These are phyloP conservation scores for Fusarium napiforme DNA, from an alignment of 2,329 filamentous ascomycete genomes.

Conservation along the genomic window DNA sequence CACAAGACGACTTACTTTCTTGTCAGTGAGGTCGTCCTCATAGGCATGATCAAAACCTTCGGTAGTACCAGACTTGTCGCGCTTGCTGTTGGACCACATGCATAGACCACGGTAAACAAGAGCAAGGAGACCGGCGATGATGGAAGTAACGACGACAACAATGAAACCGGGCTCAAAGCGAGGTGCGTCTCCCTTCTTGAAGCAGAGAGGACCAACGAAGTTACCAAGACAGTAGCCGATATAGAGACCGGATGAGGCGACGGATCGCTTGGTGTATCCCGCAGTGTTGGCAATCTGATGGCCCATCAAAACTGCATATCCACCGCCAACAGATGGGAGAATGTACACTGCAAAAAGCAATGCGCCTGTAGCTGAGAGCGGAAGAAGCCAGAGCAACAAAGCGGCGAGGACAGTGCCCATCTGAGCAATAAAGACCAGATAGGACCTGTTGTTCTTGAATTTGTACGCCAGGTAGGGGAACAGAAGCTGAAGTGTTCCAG, in stretches of 20 bases:
- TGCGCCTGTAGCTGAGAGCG: conserved; percentile 47
- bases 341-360: conserved; percentile 62
- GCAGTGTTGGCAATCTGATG: conserved; percentile 60
- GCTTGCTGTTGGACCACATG: conserved; percentile 55
- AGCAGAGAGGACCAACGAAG: conserved; percentile 57
- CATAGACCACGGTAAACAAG: conserved; percentile 58
- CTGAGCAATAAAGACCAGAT: conserved; percentile 54
- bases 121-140: conserved; percentile 48
- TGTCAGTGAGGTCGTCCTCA: conserved; percentile 63
- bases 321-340: conserved; percentile 55
- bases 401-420: conserved; percentile 52
- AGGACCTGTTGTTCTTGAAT: conserved; percentile 49
- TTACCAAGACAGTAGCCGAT: conserved; percentile 63
- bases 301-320: conserved; percentile 59
- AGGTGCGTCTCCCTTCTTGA: conserved; percentile 54
- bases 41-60: conserved; percentile 64
- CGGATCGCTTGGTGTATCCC: conserved; percentile 62
- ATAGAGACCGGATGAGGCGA: conserved; percentile 60
- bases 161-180: conserved; percentile 54
- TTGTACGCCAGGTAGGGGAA: conserved; percentile 55
- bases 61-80: conserved; percentile 55
- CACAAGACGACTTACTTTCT: conserved; percentile 32
- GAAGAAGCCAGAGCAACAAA: conserved; percentile 33
- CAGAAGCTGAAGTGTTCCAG: conserved; percentile 52
- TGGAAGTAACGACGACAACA: conserved; percentile 50